Conservation (phyloP, 345 rosid species). For the Eucalyptus sp. region DNA sequence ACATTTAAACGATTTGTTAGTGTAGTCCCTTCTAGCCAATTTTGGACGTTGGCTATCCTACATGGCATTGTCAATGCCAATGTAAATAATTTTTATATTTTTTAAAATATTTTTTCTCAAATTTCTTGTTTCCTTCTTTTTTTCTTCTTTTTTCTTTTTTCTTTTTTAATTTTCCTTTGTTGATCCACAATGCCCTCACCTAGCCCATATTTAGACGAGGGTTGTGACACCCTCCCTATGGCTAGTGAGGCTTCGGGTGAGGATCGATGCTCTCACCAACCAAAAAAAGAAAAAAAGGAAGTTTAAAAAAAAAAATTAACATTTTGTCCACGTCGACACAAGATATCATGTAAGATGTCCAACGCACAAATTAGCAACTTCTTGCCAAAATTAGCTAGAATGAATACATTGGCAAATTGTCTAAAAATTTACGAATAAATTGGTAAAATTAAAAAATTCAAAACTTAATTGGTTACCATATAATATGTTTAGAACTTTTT, state of each 20-base stretch:
- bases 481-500: not conserved
- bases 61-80: rapidly evolving
- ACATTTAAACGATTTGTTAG: rapidly evolving
- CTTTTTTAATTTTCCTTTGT: not conserved
- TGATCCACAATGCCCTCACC: not conserved
- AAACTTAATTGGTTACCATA: rapidly evolving
- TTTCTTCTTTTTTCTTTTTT: rapidly evolving
- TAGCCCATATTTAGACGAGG: not conserved
- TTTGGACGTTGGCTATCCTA: rapidly evolving
- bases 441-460: rapidly evolving
- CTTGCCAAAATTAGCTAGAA: rapidly evolving
- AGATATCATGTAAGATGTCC: too few species aligned
- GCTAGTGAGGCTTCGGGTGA: too few species aligned
- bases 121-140: too few species aligned
- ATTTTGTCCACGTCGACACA: rapidly evolving
- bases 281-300: not conserved
- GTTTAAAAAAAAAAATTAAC: rapidly evolving
- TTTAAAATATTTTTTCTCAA: too few species aligned
- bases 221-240: not conserved
- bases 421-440: rapidly evolving
- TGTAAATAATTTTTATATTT: too few species aligned
- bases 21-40: rapidly evolving
- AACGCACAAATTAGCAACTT: rapidly evolving
- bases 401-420: not conserved
- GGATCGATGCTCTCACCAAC: not conserved